Base-by-base conservation (phyloP, 2,329 filamentous ascomycete genomes). In the Stemphylium lycopersici region DNA sequence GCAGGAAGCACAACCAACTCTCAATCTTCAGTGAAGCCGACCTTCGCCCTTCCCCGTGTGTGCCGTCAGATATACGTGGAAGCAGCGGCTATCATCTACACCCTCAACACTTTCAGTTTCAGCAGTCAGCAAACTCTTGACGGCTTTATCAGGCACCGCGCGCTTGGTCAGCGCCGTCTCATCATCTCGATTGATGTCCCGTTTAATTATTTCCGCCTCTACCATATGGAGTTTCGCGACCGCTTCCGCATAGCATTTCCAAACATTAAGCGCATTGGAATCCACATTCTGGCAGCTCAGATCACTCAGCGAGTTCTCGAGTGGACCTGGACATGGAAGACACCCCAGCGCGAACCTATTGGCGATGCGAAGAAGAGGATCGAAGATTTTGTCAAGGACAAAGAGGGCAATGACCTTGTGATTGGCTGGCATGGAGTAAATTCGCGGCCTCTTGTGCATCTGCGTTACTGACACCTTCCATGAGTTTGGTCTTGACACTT, bases 51-150 rank as follows among this genome's bases (percentile, higher is more conserved):
- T 6, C 58, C 38, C 1, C 15, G 29, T 12, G 58, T 55, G n/a
- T 57, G 60, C 29, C 55, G 58, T 6, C 60, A 63, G 15, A 45
- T 55, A 7, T 57, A 63, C 32, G 50, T 44, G 2, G 60, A 63
- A 26, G 32, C 55, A 12, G 31, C 52, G 10, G 29, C 52, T 11
- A 48, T 59, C 36, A 29, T 56, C 5, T 63, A 61, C 34, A 43
- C 29, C 6, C 37, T 52, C 11, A 57, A 57, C 31, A 59, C 42
- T 1, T 57, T 62, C 38, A 16, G 38, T 3, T 59, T 59, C 34
- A 15, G 34, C 10, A n/a, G 13, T 12, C 29, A 31, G 8, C 5
- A 18, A 3, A 26, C 40, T 0, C 40, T 59, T 6, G 62, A 62
- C 15, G 24, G 33, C 4, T 65, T 59, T 48, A 51, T 62, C 20